Percentiles rank a stretch among this genome's conserved stretches.
phyloP scores from a whole-genome alignment of 306 rosid genomes.

The Sicyos baderoa region DNA sequence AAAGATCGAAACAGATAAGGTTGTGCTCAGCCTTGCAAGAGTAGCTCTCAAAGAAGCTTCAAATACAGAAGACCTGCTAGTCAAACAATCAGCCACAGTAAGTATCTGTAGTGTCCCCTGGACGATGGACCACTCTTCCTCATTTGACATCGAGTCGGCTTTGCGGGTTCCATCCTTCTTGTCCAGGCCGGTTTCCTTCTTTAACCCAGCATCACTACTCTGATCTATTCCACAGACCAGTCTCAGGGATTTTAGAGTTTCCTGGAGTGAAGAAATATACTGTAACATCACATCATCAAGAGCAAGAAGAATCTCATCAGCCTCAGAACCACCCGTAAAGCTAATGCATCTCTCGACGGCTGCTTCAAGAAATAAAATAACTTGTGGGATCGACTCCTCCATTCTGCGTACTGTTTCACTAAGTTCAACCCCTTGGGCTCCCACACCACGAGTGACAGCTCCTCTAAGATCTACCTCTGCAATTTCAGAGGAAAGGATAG shows the following conservation, averaged over 20 bases:
- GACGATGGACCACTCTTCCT: slow-evolving; percentile 99
- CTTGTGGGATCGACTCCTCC: slow-evolving; percentile 98
- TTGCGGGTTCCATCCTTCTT: slow-evolving; percentile 73
- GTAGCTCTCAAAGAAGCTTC: slow-evolving; percentile 96
- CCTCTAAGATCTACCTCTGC: slow-evolving; percentile 95
- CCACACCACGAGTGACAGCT: slow-evolving; percentile 95
- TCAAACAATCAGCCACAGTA: slow-evolving; percentile 88
- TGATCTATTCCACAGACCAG: slow-evolving; percentile 90
- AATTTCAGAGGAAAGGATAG: slow-evolving; percentile 88
- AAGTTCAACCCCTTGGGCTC: slow-evolving; percentile 98
- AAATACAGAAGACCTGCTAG: slow-evolving; percentile 96
- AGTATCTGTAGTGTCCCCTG: slow-evolving; percentile 98
- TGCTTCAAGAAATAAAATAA: slow-evolving; percentile 86
- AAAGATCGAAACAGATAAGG: slow-evolving; percentile 66
- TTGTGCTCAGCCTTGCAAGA: slow-evolving; percentile 88
- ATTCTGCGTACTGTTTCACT: slow-evolving; percentile 99
- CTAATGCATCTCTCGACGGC: slow-evolving; percentile 91
- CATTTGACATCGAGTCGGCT: slow-evolving; percentile 66
- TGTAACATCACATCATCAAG: slow-evolving; percentile 88
- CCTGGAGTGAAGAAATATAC: slow-evolving; percentile 78
- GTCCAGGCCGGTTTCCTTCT: slow-evolving; percentile 56
- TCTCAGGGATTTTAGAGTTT: slow-evolving; percentile 83
- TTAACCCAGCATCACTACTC: slow-evolving; percentile 48
- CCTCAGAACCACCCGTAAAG: slow-evolving; percentile 99
- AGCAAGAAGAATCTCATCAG: slow-evolving; percentile 83